These are phyloP conservation scores for Lactifluus echinatus DNA, from an alignment of 768 basidiomycete genomes.

Conservation along the genomic window DNA sequence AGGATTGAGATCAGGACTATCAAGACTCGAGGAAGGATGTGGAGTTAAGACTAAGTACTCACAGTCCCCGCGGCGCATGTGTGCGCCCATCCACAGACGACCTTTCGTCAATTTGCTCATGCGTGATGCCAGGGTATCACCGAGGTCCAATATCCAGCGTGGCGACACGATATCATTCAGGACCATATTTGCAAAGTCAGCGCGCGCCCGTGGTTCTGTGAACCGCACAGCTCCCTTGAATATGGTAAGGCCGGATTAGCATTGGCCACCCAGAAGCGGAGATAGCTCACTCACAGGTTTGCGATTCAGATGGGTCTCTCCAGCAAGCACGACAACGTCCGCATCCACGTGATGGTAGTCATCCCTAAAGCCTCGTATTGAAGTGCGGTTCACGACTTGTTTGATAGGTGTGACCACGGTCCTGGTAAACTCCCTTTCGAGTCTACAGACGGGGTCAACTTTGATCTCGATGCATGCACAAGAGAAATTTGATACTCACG, in stretches of 20 bases:
- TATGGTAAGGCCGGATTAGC: background rate
- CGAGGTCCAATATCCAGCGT: slow-evolving; percentile 25
- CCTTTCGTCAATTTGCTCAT: slow-evolving; percentile 28
- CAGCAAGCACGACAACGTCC: slow-evolving; percentile 34
- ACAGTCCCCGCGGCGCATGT: slow-evolving; percentile 40
- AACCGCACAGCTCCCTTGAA: slow-evolving; percentile 19
- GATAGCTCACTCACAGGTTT: slow-evolving; percentile 30
- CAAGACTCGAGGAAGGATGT: background rate
- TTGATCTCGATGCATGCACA: background rate
- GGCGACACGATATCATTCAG: slow-evolving; percentile 3
- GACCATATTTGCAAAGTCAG: slow-evolving; percentile 8
- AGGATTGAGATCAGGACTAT: slow-evolving; percentile 7
- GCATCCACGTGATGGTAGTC: slow-evolving; percentile 30
- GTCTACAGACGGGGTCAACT: slow-evolving; percentile 21
- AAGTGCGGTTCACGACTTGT: slow-evolving; percentile 30
- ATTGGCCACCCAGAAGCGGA: background rate
- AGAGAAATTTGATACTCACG: slow-evolving; percentile 27
- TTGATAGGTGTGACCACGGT: slow-evolving; percentile 32
- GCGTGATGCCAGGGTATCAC: slow-evolving; percentile 26
- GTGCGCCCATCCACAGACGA: slow-evolving; percentile 35
- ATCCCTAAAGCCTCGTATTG: slow-evolving; percentile 34
- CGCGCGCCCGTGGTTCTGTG: slow-evolving; percentile 1
- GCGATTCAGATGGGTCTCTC: slow-evolving; percentile 34
- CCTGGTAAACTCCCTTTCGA: slow-evolving; percentile 37
- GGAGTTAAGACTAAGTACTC: slow-evolving; percentile 20